These are phyloP conservation scores for Clarireedia monteithiana DNA, from an alignment of 2,329 filamentous ascomycete species.

Conservation along the genomic window DNA sequence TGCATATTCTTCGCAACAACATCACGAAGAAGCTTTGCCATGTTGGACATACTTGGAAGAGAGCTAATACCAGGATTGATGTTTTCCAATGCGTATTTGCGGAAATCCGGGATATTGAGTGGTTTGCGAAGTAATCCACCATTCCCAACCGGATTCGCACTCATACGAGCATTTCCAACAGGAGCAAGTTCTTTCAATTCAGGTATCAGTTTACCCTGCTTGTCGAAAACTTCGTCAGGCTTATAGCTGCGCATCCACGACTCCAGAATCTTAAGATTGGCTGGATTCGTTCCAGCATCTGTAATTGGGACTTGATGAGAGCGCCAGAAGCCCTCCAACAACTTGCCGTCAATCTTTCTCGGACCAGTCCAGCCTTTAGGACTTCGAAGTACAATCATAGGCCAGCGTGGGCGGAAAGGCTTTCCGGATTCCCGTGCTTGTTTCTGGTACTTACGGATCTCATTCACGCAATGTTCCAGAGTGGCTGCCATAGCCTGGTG, in stretches of 20 bases:
- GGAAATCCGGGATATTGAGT: slow-evolving; percentile 63
- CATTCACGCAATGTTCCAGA: slow-evolving; percentile 61
- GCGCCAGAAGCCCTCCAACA: slow-evolving; percentile 70
- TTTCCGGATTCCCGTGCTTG: slow-evolving; percentile 63
- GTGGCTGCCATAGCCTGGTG: slow-evolving; percentile 77
- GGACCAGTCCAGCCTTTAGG: slow-evolving; percentile 78
- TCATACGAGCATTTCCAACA: slow-evolving; percentile 60
- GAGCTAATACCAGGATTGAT: slow-evolving; percentile 50
- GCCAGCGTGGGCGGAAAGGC: slow-evolving; percentile 65
- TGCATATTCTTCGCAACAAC: slow-evolving; percentile 55
- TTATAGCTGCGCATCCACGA: slow-evolving; percentile 72
- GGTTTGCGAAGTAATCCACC: slow-evolving; percentile 61
- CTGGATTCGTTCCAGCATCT: slow-evolving; percentile 56
- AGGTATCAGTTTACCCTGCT: slow-evolving; percentile 52
- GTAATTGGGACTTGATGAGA: slow-evolving; percentile 72
- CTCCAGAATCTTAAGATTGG: slow-evolving; percentile 61
- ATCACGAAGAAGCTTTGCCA: slow-evolving; percentile 60
- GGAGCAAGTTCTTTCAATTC: slow-evolving; percentile 60
- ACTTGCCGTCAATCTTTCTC: slow-evolving; percentile 61
- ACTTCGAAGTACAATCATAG: slow-evolving; percentile 69
- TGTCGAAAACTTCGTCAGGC: slow-evolving; percentile 62
- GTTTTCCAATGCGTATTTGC: slow-evolving; percentile 55
- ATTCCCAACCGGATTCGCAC: slow-evolving; percentile 68
- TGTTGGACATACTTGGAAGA: slow-evolving; percentile 60
- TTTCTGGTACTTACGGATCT: slow-evolving; percentile 64